Conservation (phyloP, 208 protist genomes). For the Histomonas meleagridis region DNA sequence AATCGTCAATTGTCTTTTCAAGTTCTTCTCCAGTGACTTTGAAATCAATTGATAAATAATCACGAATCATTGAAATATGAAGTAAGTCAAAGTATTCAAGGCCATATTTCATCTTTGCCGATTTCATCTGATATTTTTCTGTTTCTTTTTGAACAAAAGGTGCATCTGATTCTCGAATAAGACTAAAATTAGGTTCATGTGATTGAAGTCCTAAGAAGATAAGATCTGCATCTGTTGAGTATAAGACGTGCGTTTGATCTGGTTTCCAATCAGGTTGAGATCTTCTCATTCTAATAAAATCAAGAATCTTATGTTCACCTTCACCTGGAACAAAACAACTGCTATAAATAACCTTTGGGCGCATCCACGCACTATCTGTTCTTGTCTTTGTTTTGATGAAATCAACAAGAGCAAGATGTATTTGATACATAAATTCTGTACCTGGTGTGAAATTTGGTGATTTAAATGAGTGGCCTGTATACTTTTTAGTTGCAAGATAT, state of each 20-base stretch:
- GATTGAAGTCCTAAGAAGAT: constrained; percentile 80
- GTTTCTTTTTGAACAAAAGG: too few species aligned
- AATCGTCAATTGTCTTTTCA: constrained; percentile 10
- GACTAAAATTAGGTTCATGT: constrained; percentile 84
- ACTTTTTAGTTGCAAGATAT: not conserved
- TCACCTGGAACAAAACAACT: constrained; percentile 71
- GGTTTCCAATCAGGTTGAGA: constrained; percentile 63
- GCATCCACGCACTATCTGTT: constrained; percentile 59
- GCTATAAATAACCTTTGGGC: constrained; percentile 62
- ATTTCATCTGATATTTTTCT: not conserved
- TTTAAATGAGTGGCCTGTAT: not conserved
- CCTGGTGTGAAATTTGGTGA: not conserved
- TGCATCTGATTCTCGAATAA: constrained; percentile 47
- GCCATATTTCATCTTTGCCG: not conserved
- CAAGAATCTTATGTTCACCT: constrained; percentile 98
- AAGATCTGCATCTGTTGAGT: constrained; percentile 80
- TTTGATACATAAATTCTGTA: not conserved
- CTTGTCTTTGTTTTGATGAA: not conserved
- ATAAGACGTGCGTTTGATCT: constrained; percentile 83
- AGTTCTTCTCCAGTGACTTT: not conserved
- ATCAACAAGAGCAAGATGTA: not conserved
- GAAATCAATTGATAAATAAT: not conserved
- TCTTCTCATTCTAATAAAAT: constrained; percentile 85
- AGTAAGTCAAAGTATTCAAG: not conserved
- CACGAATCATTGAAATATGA: not conserved